Conservation (phyloP, 176 grass and related monocot species). For the Canna indica region DNA sequence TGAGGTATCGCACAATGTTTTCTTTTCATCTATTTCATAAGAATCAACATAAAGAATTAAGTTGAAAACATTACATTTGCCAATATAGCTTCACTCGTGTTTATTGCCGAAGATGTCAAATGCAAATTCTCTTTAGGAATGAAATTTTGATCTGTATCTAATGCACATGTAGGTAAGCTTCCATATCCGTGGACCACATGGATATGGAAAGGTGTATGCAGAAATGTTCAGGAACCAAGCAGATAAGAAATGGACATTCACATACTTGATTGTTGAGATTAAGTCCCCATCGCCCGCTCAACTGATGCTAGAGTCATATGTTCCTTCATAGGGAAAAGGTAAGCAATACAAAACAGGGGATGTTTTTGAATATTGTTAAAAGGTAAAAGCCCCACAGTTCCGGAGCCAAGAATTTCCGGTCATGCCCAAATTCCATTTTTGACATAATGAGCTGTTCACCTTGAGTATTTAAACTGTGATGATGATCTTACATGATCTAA, state of each 20-base stretch:
- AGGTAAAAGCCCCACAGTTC: no score
- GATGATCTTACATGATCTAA: not conserved
- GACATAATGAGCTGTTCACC: not conserved
- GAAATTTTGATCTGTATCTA: constrained; percentile 8
- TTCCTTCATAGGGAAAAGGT: constrained; percentile 32
- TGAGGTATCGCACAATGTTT: constrained; percentile 38
- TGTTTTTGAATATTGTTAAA: no score
- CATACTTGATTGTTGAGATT: constrained; percentile 77
- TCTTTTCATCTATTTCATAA: no score
- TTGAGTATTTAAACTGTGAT: not conserved
- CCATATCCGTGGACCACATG: constrained; percentile 76
- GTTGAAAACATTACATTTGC: not conserved
- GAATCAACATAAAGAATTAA: no score
- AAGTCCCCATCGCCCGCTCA: constrained; percentile 47
- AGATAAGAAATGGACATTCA: constrained; percentile 88
- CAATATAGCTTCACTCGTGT: not conserved
- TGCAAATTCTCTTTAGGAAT: not conserved
- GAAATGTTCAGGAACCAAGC: constrained; percentile 86
- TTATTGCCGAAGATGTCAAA: not conserved
- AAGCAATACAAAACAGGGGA: not conserved
- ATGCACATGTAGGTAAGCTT: constrained; percentile 63
- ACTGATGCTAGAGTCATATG: constrained; percentile 78
- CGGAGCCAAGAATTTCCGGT: no score
- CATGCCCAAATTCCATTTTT: not conserved
- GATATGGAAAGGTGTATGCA: constrained; percentile 74